Percentiles rank a stretch among this genome's conserved stretches.
phyloP scores from a whole-genome alignment of 129 eudicot species.

The Deinandra increscens region DNA sequence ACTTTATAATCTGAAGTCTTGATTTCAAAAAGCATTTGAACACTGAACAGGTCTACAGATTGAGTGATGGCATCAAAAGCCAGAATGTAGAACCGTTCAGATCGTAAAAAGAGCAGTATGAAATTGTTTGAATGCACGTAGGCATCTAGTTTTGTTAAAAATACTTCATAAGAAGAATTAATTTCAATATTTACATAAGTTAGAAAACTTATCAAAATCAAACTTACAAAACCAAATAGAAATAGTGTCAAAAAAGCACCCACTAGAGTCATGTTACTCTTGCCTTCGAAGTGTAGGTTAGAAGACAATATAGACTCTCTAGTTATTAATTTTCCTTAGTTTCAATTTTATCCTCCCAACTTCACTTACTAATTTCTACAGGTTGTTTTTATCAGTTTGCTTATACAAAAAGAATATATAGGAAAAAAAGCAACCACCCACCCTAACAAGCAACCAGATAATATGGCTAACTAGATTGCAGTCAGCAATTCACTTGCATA shows the following conservation, averaged over 20 bases:
- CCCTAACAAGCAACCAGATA: conserved; percentile 9
- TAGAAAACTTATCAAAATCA: not conserved
- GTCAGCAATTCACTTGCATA: conserved; percentile 15
- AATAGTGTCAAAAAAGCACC: not conserved
- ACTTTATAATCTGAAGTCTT: not conserved
- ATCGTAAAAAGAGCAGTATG: not conserved
- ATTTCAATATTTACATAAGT: not conserved
- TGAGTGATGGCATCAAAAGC: not conserved
- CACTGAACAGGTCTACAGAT: not conserved
- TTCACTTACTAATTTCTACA: not conserved
- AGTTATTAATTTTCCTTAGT: not conserved
- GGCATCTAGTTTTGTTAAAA: not conserved
- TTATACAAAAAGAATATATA: not conserved
- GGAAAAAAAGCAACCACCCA: conserved; percentile 12
- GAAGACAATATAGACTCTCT: not conserved
- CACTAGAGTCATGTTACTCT: not conserved
- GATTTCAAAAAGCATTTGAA: not conserved
- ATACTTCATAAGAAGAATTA: not conserved
- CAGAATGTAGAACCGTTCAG: not conserved
- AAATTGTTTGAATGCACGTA: not conserved
- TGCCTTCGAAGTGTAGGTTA: not conserved
- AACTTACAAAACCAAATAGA: not conserved
- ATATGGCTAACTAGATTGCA: conserved; percentile 6
- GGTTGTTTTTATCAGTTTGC: conserved; percentile 9
- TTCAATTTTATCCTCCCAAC: conserved; percentile 8